Base-by-base conservation (phyloP, 495 filamentous ascomycete species). In the Neurospora africana region DNA sequence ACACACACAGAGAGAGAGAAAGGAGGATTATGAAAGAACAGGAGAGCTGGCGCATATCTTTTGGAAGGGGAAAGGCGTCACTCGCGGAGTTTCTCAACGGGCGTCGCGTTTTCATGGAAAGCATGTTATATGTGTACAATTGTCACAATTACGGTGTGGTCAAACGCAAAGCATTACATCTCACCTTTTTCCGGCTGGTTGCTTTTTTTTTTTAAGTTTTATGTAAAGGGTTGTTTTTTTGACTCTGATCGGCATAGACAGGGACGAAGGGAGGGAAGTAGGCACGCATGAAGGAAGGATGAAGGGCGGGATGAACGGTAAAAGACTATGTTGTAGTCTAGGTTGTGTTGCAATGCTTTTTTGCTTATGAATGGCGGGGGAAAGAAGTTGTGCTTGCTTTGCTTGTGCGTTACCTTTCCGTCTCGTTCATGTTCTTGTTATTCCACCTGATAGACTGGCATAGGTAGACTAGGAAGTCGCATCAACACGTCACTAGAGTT, bases 321-420 rank as follows among this genome's bases (percentile, higher is more conserved):
- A 77, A 72, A 81, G 78, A 75, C 78, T 84, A 81, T 84, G 82
- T 78, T 84, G 83, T 84, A 82, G 79, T 79, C 75, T 83, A 81
- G 73, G 79, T 80, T 82, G 78, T 70, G 75, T 77, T 81, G 78
- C 77, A 58, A 68, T 72, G 73, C 71, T 74, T 71, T 19, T 23
- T 30, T 30, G 9, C 3, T 65, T 71, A 35, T 68, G 13, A 9
- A 61, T 71, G 36, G 41, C 10, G 9, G 33, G 40, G 23, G 23
- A 17, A 33, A 33, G 8, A 23, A 33, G 30, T 35, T 19, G 7
- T 30, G 53, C 27, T 17, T 61, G 23, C 10, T 58, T 58, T 21
- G 10, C n/a, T 15, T 27, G 27, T 5, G 13, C 27, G 53, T 7
- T 33, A 33, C 53, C 15, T 8, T 65, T 65, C 27, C 33, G 53